Conservation (phyloP, 2,329 filamentous ascomycete species). For the Alternaria consortialis region DNA sequence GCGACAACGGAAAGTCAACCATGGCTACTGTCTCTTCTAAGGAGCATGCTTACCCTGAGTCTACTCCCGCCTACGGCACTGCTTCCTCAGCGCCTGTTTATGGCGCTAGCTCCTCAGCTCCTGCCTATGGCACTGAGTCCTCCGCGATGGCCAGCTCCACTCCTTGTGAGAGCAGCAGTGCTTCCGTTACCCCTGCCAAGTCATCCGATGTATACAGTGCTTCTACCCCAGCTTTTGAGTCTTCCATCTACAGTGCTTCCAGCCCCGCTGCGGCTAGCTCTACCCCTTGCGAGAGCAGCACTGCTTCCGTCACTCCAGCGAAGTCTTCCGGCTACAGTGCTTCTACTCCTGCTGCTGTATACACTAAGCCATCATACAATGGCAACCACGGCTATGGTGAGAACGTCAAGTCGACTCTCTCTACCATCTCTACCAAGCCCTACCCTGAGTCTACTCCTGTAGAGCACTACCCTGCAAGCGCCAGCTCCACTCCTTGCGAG, state of each 20-base stretch:
- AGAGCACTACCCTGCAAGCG: not conserved
- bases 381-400: conserved; percentile 2
- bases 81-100: not conserved
- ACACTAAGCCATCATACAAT: conserved; percentile 13
- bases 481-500: conserved; percentile 10
- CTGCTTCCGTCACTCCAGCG: not conserved
- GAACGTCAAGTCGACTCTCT: conserved; percentile 4
- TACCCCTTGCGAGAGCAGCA: conserved; percentile 10
- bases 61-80: conserved; percentile 1
- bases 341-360: conserved; percentile 3
- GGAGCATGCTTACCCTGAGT: conserved; percentile 1
- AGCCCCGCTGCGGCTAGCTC: not conserved
- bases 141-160: conserved; percentile 3
- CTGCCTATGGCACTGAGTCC: not conserved
- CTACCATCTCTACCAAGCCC: conserved; percentile 4
- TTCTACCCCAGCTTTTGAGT: conserved; percentile 1
- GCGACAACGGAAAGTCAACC: conserved; percentile 2
- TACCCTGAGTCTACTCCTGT: not conserved
- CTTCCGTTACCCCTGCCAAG: not conserved
- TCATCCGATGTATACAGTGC: not conserved
- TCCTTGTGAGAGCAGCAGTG: conserved; percentile 14
- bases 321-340: conserved; percentile 5
- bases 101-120: not conserved
- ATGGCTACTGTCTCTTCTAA: conserved; percentile 3
- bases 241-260: not conserved